Evolutionary conservation across 2,329 filamentous ascomycete species (phyloP).

Genomic region (Didymella sp.): DNA sequence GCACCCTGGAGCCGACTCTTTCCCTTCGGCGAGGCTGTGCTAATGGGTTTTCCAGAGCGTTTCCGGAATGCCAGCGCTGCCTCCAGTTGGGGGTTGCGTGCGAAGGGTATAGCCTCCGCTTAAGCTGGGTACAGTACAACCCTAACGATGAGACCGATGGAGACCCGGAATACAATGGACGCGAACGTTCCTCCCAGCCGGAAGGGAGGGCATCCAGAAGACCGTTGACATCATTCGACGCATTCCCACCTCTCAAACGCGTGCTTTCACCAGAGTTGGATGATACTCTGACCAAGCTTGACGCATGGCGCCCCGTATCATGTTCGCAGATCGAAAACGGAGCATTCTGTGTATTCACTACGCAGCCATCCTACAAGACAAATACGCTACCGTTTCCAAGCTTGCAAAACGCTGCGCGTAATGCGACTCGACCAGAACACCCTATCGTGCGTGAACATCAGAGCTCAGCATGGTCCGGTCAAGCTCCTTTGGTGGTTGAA

Average conservation of each 20-base stretch:
- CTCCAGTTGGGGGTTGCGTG: conserved; percentile 11
- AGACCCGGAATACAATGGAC: neutral
- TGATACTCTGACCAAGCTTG: conserved; percentile 4
- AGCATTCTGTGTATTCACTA: conserved; percentile 16
- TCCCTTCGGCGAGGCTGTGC: neutral
- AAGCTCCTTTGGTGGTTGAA: neutral
- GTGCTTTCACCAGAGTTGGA: conserved; percentile 13
- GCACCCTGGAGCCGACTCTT: too few species aligned
- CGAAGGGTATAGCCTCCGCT: conserved; percentile 20
- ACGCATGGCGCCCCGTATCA: conserved; percentile 12
- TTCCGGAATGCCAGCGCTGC: conserved; percentile 12
- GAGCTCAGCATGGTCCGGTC: too few species aligned
- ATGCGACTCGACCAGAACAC: too few species aligned
- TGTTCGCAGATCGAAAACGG: conserved; percentile 7
- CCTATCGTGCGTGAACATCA: too few species aligned
- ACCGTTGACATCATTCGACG: neutral
- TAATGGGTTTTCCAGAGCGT: neutral
- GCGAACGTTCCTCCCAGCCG: neutral
- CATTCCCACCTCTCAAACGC: neutral
- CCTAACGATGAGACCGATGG: conserved; percentile 6
- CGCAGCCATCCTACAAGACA: neutral
- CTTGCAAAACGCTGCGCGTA: too few species aligned
- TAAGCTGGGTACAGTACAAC: conserved; percentile 18
- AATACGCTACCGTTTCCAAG: too few species aligned
- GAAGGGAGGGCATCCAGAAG: conserved; percentile 8